Evolutionary conservation across 208 protist species (phyloP), one percentile per base, ranked within the genome.

Genomic region (Trypanosoma mega): DNA sequence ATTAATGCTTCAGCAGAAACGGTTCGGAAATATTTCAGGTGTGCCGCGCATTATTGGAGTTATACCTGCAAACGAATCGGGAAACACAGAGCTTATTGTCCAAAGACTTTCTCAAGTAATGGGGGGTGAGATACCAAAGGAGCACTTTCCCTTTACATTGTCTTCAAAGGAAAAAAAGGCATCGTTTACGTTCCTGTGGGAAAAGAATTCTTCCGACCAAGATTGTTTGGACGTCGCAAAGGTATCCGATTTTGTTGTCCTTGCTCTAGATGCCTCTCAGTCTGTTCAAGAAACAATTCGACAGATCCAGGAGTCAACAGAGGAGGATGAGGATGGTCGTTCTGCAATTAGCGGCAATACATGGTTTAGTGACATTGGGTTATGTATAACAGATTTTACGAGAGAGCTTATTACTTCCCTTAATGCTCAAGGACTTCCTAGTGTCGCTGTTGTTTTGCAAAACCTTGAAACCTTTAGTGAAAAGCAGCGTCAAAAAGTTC

Each of bases 371-470:
- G 85, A 95, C 46, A 66, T 91, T 41, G 88, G 88, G 1, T 48
- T 95, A 2, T 95, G 88, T 56, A 91, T 95, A 57, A 95, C 88
- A 0, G 85, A 91, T 36, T 91, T 82, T 63, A 95, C 88, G 12
- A 84, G 88, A 43, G 78, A 88, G 14, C 52, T 95, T 9, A 76
- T 95, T 34, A 62, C 82, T 1, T 41, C 79, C 31, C 57, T 95
- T 16, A 95, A 95, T 62, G 66, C 76, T 11, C 88, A 95, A 57
- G 85, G 88, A 4, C 61, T 79, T 5, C 80, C 88, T 3, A 85
- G 64, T 51, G 45, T 92, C 57, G 76, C 82, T 2, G 88, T 95
- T 2, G 60, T 84, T 7, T 73, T 95, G 43, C 85, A 91, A 34
- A 90, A 89, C 60, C 54, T 90, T 43, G 72, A 95, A 59, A 90